phyloP scores from a whole-genome alignment of 1,139 yeast species.

The Meyerozyma carpophila region DNA sequence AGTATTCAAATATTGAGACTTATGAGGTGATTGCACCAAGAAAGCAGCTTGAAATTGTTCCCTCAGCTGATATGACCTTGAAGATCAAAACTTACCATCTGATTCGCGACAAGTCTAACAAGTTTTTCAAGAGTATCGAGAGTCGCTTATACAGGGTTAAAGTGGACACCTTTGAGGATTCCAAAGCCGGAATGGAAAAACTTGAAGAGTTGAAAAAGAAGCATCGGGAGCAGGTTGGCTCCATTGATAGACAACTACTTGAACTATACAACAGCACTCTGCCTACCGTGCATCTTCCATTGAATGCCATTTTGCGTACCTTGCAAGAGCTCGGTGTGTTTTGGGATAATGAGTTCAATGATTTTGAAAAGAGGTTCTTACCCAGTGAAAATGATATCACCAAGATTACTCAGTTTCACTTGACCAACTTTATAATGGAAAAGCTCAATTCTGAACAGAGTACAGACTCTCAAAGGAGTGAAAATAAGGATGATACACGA shows the following conservation, averaged over 20 bases:
- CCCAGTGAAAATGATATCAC: slow-evolving; percentile 95
- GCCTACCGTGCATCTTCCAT: slow-evolving; percentile 61
- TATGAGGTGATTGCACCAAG: slow-evolving; percentile 79
- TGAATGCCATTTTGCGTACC: slow-evolving; percentile 65
- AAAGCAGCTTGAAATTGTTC: slow-evolving; percentile 65
- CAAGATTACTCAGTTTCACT: slow-evolving; percentile 82
- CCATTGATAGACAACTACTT: slow-evolving; percentile 42
- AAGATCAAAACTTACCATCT: slow-evolving; percentile 59
- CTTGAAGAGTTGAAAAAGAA: slow-evolving; percentile 54
- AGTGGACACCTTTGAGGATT: slow-evolving; percentile 70
- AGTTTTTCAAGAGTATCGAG: slow-evolving; percentile 70
- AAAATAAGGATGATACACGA: background rate
- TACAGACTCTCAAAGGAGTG: slow-evolving; percentile 8
- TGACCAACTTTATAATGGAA: slow-evolving; percentile 67
- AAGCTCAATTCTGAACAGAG: slow-evolving; percentile 26
- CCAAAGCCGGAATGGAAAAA: slow-evolving; percentile 60
- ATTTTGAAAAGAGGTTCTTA: slow-evolving; percentile 72
- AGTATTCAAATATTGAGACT: slow-evolving; percentile 67
- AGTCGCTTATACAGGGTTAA: slow-evolving; percentile 73
- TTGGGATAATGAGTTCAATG: slow-evolving; percentile 84
- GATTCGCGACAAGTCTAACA: slow-evolving; percentile 48
- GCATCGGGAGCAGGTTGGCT: slow-evolving; percentile 47
- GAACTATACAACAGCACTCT: slow-evolving; percentile 50
- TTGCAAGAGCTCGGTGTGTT: slow-evolving; percentile 78
- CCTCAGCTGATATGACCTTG: slow-evolving; percentile 62